Conservation (phyloP, 73 alveolate genomes). For the Tetrahymena borealis region DNA sequence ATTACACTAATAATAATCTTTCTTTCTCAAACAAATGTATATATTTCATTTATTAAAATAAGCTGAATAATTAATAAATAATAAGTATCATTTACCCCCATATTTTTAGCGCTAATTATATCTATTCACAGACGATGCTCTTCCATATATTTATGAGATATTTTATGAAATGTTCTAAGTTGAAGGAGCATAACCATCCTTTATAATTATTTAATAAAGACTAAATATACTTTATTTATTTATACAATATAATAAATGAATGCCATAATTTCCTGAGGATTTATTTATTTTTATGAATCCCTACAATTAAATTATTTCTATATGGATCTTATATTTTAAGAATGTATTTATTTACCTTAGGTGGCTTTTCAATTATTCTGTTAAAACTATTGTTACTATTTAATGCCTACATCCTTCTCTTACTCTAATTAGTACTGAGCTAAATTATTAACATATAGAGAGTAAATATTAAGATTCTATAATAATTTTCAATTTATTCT, state of each 20-base stretch:
- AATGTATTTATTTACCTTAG: not conserved
- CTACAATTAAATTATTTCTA: not conserved
- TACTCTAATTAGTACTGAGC: not conserved
- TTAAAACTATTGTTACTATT: not conserved
- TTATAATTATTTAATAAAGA: not conserved
- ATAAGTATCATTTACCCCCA: not conserved
- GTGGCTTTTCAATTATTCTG: not conserved
- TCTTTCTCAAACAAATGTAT: too few relatives aligned
- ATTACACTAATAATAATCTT: too few relatives aligned
- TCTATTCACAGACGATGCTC: not conserved
- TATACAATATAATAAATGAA: too few relatives aligned
- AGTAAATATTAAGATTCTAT: too few relatives aligned
- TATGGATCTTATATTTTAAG: too few relatives aligned
- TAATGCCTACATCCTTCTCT: not conserved
- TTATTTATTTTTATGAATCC: too few relatives aligned
- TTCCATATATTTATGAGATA: not conserved
- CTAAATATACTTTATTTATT: too few relatives aligned
- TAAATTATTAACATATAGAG: not conserved
- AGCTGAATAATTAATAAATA: too few relatives aligned
- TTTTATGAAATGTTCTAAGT: not conserved
- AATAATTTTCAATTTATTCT: not conserved
- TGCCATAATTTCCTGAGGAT: too few relatives aligned
- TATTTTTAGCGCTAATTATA: not conserved
- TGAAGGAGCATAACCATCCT: not conserved
- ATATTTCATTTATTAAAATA: too few relatives aligned